These are phyloP conservation scores for Umbellularia californica DNA, from an alignment of 164 flowering plant genomes.

Conservation along the genomic window DNA sequence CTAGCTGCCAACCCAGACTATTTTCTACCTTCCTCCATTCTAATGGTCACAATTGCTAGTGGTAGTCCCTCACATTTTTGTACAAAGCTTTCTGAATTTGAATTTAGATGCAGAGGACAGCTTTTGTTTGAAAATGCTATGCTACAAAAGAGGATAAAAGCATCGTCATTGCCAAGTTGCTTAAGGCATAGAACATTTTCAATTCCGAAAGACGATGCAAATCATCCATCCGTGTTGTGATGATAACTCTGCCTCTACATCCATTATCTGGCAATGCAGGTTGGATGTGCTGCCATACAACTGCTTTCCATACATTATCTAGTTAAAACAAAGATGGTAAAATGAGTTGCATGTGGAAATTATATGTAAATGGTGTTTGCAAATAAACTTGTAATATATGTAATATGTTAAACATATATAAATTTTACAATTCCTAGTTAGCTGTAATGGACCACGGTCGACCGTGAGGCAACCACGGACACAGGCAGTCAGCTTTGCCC, in stretches of 20 bases:
- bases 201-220: constrained; percentile 12
- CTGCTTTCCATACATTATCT: constrained; percentile 38
- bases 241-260: constrained; percentile 26
- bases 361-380: too few relatives aligned
- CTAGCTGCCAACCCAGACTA: constrained; percentile 14
- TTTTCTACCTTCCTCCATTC: constrained; percentile 12
- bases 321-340: constrained; percentile 18
- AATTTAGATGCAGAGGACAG: not conserved
- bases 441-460: too few relatives aligned
- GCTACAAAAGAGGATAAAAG: constrained; percentile 5
- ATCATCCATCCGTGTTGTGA: constrained; percentile 30
- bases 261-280: not conserved
- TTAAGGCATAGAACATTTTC: not conserved
- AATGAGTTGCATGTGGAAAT: too few relatives aligned
- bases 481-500: too few relatives aligned
- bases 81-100: constrained; percentile 3
- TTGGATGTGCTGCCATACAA: not conserved
- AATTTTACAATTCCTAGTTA: too few relatives aligned
- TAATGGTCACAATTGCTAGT: constrained; percentile 16
- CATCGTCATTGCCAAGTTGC: not conserved
- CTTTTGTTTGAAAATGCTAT: not conserved
- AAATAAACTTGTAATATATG: too few relatives aligned
- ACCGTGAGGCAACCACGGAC: too few relatives aligned
- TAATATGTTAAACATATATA: too few relatives aligned
- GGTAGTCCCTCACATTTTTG: constrained; percentile 21